Evolutionary conservation across 768 basidiomycete species (phyloP), one percentile per base, ranked within the genome.

Genomic region (Phanerodontia chrysosporium): DNA sequence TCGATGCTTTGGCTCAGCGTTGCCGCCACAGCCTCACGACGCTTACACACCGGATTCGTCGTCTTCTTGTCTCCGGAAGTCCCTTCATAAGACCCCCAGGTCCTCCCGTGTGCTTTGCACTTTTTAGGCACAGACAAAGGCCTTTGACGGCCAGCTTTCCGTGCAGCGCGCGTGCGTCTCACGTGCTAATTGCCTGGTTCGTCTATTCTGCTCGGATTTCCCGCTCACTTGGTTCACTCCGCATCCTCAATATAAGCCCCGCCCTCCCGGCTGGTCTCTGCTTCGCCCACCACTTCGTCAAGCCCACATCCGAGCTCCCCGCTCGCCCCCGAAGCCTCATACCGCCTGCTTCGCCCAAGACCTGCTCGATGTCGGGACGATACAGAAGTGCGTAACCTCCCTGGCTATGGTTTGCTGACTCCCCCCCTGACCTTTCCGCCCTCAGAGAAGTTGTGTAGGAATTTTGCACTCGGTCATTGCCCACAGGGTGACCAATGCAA

Each of bases 401-500:
- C 24, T 25, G 29, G 29, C 29, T n/a, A 42, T 25, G 39, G 30
- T 39, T 10, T 48, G 6, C 10, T 24, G 8, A 8, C 21, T 32
- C 46, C 39, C 49, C 49, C 51, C 49, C 59, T 48, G 46, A 44
- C 30, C 45, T 49, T 39, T 36, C 61, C 35, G 44, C 61, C 55
- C 75, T 1, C 48, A 60, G 75, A 72, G 6, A 76, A 72, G 65
- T 62, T 72, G 45, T 77, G 76, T 64, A 69, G 75, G 44, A 72
- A 75, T 66, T 70, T 71, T 39, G 61, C 67, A 45, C 68, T 59
- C 32, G 76, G 77, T 35, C 60, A 64, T 59, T 78, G 75, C 65
- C 67, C 72, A 21, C 74, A 72, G 59, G 77, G 74, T 59, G 62
- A 67, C 22, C 67, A 66, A 35, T 78, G 76, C 67, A 75, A 66